Conservation (phyloP, 2,329 filamentous ascomycete genomes). For the Lachnellula hyalina region DNA sequence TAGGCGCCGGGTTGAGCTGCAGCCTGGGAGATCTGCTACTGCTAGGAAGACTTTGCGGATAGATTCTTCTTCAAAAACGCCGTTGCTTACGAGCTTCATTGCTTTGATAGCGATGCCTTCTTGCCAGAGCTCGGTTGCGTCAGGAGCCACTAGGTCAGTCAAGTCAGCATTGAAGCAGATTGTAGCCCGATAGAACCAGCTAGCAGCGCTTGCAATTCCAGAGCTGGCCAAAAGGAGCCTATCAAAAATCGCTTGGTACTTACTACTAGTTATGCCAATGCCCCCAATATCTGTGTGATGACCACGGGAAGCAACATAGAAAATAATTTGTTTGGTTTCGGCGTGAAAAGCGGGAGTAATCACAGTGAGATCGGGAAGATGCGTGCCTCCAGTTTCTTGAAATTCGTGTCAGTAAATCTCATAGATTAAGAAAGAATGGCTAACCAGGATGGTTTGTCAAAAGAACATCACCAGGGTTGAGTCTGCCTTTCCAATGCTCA, state of each 20-base stretch:
- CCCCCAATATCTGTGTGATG: slow-evolving; percentile 83
- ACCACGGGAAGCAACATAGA: slow-evolving; percentile 70
- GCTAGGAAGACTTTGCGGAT: slow-evolving; percentile 37
- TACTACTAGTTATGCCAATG: slow-evolving; percentile 36
- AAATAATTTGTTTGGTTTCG: slow-evolving; percentile 62
- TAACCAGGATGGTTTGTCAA: slow-evolving; percentile 70
- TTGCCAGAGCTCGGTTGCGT: slow-evolving; percentile 54
- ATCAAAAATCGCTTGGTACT: no score
- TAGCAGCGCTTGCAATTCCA: no score
- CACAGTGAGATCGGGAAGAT: slow-evolving; percentile 78
- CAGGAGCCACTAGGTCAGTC: slow-evolving; percentile 74
- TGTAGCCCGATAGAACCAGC: no score
- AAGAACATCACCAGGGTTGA: slow-evolving; percentile 73
- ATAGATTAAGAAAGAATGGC: slow-evolving; percentile 23
- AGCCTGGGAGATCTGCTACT: slow-evolving; percentile 43
- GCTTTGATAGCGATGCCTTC: slow-evolving; percentile 58
- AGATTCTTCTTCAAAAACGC: slow-evolving; percentile 71
- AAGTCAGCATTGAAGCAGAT: slow-evolving; percentile 31
- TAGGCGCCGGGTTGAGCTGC: slow-evolving; percentile 69
- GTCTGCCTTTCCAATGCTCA: slow-evolving; percentile 67
- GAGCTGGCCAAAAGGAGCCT: no score
- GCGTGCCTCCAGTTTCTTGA: slow-evolving; percentile 56
- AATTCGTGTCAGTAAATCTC: no score
- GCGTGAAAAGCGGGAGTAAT: slow-evolving; percentile 70
- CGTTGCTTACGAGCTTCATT: slow-evolving; percentile 66